Evolutionary conservation across 148 eudicot genomes (phyloP).

Genomic region (Rhododendron ovatum): DNA sequence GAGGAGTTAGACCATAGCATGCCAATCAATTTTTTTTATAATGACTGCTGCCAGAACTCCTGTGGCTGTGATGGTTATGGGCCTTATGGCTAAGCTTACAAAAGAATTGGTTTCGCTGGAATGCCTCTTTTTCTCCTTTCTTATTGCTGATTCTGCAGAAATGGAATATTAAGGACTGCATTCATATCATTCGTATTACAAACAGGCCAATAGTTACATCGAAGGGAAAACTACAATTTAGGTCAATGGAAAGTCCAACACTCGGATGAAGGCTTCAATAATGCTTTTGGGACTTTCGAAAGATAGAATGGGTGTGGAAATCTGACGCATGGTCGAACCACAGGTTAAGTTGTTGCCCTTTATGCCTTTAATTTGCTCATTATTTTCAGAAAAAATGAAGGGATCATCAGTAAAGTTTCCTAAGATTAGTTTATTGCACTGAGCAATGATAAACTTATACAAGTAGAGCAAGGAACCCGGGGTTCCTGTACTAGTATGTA

Average conservation of each 20-base stretch:
- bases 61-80: neutral
- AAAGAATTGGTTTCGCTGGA: neutral
- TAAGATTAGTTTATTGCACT: neutral
- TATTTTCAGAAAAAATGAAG: neutral
- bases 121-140: neutral
- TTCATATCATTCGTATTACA: neutral
- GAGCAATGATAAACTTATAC: neutral
- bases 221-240: neutral
- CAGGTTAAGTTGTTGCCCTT: neutral
- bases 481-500: neutral
- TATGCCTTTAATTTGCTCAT: neutral
- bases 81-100: neutral
- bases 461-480: neutral
- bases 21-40: neutral
- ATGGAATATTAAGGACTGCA: neutral
- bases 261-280: neutral
- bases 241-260: neutral
- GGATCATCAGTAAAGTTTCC: neutral
- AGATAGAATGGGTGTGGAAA: neutral
- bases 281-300: neutral
- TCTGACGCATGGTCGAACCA: neutral
- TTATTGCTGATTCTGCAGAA: neutral
- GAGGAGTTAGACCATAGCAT: neutral
- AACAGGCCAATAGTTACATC: neutral
- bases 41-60: neutral